Evolutionary conservation across 1,284 basidiomycete genomes (phyloP).

Genomic region (Thelephora terrestris): DNA sequence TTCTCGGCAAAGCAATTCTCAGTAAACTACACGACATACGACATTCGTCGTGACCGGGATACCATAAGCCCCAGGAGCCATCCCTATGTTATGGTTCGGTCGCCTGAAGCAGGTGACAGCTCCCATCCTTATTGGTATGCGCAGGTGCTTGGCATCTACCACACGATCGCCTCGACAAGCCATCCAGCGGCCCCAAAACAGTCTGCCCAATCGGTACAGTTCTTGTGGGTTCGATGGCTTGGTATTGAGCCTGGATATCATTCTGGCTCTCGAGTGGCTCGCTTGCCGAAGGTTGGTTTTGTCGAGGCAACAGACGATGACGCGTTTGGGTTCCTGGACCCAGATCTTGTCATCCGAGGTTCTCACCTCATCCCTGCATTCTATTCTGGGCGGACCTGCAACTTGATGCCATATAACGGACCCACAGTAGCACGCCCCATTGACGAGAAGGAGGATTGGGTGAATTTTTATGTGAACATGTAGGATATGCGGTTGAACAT

Average conservation of each 20-base stretch:
- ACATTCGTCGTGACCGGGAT: conserved; percentile 11
- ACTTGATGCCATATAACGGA: no score
- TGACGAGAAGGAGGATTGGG: no score
- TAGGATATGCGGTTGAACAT: no score
- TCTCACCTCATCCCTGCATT: no score
- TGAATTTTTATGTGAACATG: no score
- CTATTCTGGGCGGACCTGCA: no score
- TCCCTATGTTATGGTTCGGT: conserved; percentile 7
- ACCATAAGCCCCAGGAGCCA: conserved; percentile 5
- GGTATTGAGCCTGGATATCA: conserved; percentile 3
- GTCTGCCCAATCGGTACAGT: conserved; percentile 1
- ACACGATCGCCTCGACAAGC: conserved; percentile 2
- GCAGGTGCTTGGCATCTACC: conserved; percentile 7
- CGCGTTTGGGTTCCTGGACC: no score
- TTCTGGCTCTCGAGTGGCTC: conserved; percentile 10
- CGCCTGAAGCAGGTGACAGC: neutral
- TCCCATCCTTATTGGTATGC: conserved; percentile 9
- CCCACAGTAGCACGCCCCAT: no score
- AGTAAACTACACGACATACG: conserved; percentile 16
- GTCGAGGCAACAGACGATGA: no score
- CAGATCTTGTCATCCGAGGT: no score
- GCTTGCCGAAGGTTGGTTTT: no score
- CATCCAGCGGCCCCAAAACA: neutral
- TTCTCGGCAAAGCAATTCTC: conserved; percentile 13
- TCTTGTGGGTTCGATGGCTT: conserved; percentile 16